Base-by-base conservation (phyloP, 768 basidiomycete genomes). In the Russula ochroleuca region DNA sequence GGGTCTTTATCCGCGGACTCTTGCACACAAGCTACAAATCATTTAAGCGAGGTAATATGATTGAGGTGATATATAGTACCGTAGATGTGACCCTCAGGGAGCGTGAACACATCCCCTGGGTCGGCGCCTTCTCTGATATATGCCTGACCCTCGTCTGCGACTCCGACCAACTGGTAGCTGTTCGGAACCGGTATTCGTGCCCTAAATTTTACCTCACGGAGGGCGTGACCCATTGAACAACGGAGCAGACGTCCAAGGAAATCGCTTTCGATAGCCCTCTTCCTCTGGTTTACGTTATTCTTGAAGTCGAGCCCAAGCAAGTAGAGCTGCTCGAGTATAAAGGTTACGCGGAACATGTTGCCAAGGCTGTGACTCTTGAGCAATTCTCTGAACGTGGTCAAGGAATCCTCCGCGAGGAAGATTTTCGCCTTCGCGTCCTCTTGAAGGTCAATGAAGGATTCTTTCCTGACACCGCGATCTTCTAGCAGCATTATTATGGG, bases 401-500 rank as follows among this genome's bases (percentile, higher is more conserved):
- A 38, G 13, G 82, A 83, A 62, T 86, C 81, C 56, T 85, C 79
- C 3, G 90, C 84, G 48, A 81, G 85, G 31, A 79, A 78, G 31
- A 85, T 80, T 1, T 80, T 75, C 0, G 80, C 78, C 2, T 90
- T 81, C 2, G 85, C 83, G 0, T 71, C 65, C 21, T 83, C 76
- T 68, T 93, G 92, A 1, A 93, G 79, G 11, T 77, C 73, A 43
- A 85, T 51, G 69, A 94, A 90, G 4, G 75, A 79, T 0, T 84
- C 77, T 63, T 73, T 77, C 9, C 76, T 75, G 17, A 92, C 85
- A 1, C 85, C 86, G 11, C 87, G 79, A 64, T 89, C 87, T 71
- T 94, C 92, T 8, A 94, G 76, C 4, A 90, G 77, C 85, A 88
- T 91, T 33, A 92, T 80, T 14, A 92, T 71, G 2, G 88, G 82